Conservation (phyloP, 345 rosid species). For the Heritiera fomes region DNA sequence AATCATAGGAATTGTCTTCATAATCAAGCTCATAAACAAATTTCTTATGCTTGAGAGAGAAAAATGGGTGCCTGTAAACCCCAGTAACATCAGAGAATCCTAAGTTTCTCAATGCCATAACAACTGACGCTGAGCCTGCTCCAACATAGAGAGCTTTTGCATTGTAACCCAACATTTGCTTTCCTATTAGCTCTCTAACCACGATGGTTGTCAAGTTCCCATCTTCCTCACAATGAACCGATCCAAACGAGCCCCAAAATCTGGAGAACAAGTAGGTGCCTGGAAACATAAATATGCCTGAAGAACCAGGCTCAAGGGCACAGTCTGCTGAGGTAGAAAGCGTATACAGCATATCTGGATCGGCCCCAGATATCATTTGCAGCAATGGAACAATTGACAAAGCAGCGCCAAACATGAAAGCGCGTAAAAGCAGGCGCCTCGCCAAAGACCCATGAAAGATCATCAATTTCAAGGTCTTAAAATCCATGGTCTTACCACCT, state of each 20-base stretch:
- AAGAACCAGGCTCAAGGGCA: conserved; percentile 35
- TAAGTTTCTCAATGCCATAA: conserved; percentile 50
- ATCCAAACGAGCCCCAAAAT: conserved; percentile 47
- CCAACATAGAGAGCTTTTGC: conserved; percentile 78
- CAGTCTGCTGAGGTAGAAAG: conserved; percentile 37
- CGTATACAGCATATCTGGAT: conserved; percentile 36
- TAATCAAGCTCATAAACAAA: conserved; percentile 57
- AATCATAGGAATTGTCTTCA: conserved; percentile 63
- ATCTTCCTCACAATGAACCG: conserved; percentile 46
- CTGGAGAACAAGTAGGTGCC: conserved; percentile 32
- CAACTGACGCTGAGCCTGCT: conserved; percentile 57
- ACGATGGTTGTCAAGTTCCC: conserved; percentile 49
- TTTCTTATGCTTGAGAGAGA: conserved; percentile 62
- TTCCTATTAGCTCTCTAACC: conserved; percentile 51
- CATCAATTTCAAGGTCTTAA: conserved; percentile 46
- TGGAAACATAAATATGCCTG: conserved; percentile 31
- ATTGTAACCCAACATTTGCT: conserved; percentile 47
- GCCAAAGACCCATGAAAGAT: conserved; percentile 49
- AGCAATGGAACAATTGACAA: conserved; percentile 59
- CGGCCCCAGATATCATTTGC: conserved; percentile 45
- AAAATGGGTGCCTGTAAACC: conserved; percentile 52
- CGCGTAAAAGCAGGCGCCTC: conserved; percentile 65
- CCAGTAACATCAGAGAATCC: conserved; percentile 57
- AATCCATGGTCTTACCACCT: conserved; percentile 42
- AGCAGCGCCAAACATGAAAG: conserved; percentile 48